phyloP scores from a whole-genome alignment of 2,329 filamentous ascomycete species.

The Thielaviopsis musarum region DNA sequence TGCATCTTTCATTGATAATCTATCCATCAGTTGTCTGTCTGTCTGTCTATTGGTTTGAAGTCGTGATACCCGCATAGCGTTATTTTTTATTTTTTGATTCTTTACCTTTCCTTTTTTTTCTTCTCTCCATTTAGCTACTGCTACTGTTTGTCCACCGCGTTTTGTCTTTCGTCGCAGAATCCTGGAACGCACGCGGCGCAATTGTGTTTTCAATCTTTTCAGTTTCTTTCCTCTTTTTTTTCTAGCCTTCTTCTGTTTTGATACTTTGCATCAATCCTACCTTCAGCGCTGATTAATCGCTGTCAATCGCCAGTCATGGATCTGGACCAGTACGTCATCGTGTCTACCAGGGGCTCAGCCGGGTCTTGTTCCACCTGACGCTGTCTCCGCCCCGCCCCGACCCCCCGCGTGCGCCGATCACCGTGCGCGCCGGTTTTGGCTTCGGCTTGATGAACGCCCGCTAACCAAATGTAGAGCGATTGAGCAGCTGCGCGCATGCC shows the following conservation, averaged over 20 bases:
- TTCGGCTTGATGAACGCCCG: background rate
- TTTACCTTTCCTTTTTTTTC: background rate
- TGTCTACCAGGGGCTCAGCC: background rate
- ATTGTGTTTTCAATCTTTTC: background rate
- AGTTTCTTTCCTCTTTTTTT: background rate
- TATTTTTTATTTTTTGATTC: background rate
- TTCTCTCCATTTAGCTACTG: background rate
- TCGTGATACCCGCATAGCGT: background rate
- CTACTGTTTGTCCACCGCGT: background rate
- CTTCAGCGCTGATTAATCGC: background rate
- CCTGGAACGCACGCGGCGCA: background rate
- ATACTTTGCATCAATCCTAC: background rate
- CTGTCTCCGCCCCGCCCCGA: background rate
- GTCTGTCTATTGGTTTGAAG: background rate
- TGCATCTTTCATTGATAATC: no score
- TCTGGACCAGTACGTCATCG: constrained; percentile 57
- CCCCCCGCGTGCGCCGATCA: background rate
- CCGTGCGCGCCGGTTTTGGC: constrained; percentile 7
- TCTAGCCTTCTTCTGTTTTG: background rate
- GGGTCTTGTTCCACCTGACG: background rate
- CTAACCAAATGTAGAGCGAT: constrained; percentile 52
- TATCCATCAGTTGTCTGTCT: no score
- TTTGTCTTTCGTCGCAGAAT: background rate
- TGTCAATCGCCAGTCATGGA: constrained; percentile 55
- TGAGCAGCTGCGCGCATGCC: constrained; percentile 84